Evolutionary conservation across 306 rosid species (phyloP).

Genomic region (Albizia julibrissin): DNA sequence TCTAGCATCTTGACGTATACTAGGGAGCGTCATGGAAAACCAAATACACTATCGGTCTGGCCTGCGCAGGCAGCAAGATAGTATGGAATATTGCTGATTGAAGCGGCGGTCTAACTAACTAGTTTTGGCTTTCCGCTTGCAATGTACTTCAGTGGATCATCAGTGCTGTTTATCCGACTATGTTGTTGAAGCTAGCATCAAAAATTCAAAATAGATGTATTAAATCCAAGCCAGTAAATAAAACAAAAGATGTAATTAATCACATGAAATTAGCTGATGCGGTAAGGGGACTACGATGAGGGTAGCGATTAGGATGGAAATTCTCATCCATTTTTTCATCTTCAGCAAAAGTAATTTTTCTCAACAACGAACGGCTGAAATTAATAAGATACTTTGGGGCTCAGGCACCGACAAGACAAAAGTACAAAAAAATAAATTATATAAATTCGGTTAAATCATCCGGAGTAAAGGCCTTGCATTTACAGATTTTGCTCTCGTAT

Average conservation of each 20-base stretch:
- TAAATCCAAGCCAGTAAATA: not conserved
- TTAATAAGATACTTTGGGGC: too few relatives aligned
- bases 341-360: not conserved
- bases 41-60: too few relatives aligned
- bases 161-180: not conserved
- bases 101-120: too few relatives aligned
- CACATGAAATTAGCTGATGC: not conserved
- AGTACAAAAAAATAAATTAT: not conserved
- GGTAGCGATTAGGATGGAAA: not conserved
- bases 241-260: not conserved
- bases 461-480: slow-evolving; percentile 13
- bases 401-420: not conserved
- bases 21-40: too few relatives aligned
- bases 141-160: not conserved
- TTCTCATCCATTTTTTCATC: not conserved
- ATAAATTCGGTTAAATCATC: slow-evolving; percentile 15
- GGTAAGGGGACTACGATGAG: not conserved
- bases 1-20: too few relatives aligned
- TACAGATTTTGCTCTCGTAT: slow-evolving; percentile 26
- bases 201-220: not conserved
- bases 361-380: not conserved
- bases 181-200: not conserved
- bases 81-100: too few relatives aligned
- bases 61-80: too few relatives aligned
- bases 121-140: too few relatives aligned